Evolutionary conservation across 1,284 basidiomycete species (phyloP), one percentile per base, ranked within the genome.

Genomic region (Exobasidium cylindrosporum): DNA sequence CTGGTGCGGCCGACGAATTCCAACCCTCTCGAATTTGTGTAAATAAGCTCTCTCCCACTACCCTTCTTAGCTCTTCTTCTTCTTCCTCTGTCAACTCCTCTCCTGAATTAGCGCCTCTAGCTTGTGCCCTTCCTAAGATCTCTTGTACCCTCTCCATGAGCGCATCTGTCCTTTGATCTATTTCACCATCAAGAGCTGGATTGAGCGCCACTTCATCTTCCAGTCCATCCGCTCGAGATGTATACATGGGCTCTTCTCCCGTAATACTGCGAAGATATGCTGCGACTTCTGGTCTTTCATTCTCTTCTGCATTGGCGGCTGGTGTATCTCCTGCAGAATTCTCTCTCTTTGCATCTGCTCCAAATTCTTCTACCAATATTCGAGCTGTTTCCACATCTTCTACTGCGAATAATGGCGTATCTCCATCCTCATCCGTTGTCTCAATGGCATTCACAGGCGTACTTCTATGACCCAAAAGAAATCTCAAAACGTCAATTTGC

Each of bases 401-500:
- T 58, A 73, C 74, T 35, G 78, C 74, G 57, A 78, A 79, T 2
- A 79, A 66, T 3, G 77, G 73, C 28, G 77, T 76, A 46, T 79
- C 77, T 21, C 69, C 70, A 49, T 79, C 77, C 10, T 62, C 65
- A 35, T 79, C 77, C 10, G 62, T 62, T 0, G 68, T 69, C 28
- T 55, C 53, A 11, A 68, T 72, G 7, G 70, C 69, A 44, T 65
- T 47, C 7, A 49, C 32, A 1, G 67, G 65, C 0, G 65, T 64
- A 17, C 61, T 63, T 10, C 67, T 57, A 53, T 77, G 74, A 11
- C 56, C 56, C 23, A 78, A 59, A 6, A 79, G 69, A 54, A 63
- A 74, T 11, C 70, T 65, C 52, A 79, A 64, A 21, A 78, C 59
- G 1, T 74, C 70, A 44, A 68, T 54, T 3, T 76, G 70, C 0